Percentiles rank a stretch among this genome's conserved stretches.
phyloP scores from a whole-genome alignment of 345 rosid species.

The Melastoma malabathricum region DNA sequence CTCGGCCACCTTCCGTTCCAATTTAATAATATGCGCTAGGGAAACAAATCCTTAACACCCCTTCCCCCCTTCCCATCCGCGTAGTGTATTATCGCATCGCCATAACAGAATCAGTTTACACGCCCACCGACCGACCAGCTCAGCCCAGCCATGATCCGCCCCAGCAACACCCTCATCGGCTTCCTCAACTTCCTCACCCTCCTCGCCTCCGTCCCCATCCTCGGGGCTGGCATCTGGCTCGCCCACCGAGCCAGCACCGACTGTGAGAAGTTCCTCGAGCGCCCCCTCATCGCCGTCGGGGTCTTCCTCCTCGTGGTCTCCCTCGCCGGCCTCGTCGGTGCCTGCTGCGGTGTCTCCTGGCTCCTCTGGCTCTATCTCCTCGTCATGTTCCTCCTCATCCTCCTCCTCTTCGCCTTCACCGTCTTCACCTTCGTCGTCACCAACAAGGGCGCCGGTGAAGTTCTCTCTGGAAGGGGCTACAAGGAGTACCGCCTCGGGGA shows the following conservation, averaged over 20 bases:
- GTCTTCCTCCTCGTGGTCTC: constrained; percentile 13
- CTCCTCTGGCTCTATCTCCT: constrained; percentile 16
- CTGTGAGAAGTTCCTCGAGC: constrained; percentile 15
- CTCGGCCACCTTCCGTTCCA: no score
- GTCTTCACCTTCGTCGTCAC: constrained; percentile 20
- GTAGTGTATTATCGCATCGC: no score
- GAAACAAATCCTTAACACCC: no score
- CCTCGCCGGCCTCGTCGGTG: constrained; percentile 16
- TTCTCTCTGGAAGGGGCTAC: constrained; percentile 6
- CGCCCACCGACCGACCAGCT: no score
- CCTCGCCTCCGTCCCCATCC: constrained; percentile 10
- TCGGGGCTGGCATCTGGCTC: constrained; percentile 12
- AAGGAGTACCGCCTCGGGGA: constrained; percentile 13
- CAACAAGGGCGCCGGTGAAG: constrained; percentile 15
- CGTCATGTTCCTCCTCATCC: constrained; percentile 17
- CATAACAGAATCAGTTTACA: no score
- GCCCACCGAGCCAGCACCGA: constrained; percentile 6
- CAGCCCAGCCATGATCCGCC: constrained; percentile 7
- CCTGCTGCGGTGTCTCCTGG: constrained; percentile 16
- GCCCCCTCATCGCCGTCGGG: constrained; percentile 15
- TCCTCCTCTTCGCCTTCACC: constrained; percentile 15
- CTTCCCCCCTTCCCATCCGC: no score
- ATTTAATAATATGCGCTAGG: no score
- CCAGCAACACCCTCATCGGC: constrained; percentile 15
- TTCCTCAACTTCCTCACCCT: constrained; percentile 10